These are phyloP conservation scores for Pseudonitzschia pungens DNA, from an alignment of 108 stramenopile species.

Conservation along the genomic window DNA sequence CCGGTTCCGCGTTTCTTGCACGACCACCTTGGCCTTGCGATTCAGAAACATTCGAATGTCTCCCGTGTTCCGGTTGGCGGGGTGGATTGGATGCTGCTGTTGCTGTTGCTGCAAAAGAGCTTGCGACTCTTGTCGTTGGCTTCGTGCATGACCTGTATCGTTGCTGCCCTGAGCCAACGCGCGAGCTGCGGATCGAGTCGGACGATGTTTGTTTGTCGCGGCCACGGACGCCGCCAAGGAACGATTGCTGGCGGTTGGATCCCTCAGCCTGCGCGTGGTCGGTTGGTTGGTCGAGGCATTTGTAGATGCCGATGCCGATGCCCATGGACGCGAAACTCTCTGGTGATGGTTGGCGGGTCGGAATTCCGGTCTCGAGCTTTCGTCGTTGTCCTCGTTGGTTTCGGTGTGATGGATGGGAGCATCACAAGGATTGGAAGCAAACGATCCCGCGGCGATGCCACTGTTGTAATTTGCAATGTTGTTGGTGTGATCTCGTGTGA, in stretches of 20 bases:
- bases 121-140: neutral
- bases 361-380: neutral
- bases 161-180: neutral
- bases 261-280: slow-evolving; percentile 15
- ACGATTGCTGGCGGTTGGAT: slow-evolving; percentile 28
- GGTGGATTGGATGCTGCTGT: neutral
- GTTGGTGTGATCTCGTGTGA: slow-evolving; percentile 24
- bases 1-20: neutral
- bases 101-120: neutral
- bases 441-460: neutral
- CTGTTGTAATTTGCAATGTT: neutral
- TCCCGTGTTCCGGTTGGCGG: neutral
- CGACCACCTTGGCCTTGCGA: neutral
- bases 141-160: neutral
- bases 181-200: neutral
- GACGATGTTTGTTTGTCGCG: neutral
- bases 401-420: too few relatives aligned
- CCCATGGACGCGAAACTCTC: neutral
- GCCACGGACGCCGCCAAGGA: slow-evolving; percentile 16
- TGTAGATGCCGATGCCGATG: too few relatives aligned
- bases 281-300: too few relatives aligned
- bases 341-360: neutral
- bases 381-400: neutral
- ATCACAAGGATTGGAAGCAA: neutral
- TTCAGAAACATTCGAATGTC: slow-evolving; percentile 14